Evolutionary conservation across 73 alveolate species (phyloP).

Genomic region (Uronychia setigera): DNA sequence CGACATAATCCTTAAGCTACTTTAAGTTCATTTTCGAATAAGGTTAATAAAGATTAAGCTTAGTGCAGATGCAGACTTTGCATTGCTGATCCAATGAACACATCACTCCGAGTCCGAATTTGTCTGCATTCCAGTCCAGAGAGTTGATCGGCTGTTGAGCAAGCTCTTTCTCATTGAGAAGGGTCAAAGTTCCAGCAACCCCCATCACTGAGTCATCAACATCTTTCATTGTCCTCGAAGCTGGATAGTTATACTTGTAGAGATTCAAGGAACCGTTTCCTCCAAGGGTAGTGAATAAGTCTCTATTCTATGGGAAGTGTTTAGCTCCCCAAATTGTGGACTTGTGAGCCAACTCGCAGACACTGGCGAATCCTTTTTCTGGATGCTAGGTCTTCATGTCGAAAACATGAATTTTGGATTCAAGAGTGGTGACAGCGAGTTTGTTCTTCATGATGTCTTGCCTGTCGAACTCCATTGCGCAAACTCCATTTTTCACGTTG

Average conservation of each 20-base stretch:
- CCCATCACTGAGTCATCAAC: slow-evolving; percentile 95
- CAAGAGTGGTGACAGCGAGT: slow-evolving; percentile 92
- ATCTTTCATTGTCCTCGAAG: slow-evolving; percentile 95
- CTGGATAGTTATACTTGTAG: slow-evolving; percentile 97
- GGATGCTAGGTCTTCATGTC: slow-evolving; percentile 98
- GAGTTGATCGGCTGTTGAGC: slow-evolving; percentile 97
- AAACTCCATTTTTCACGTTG: slow-evolving; percentile 96
- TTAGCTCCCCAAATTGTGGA: slow-evolving; percentile 98
- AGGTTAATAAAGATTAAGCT: slow-evolving; percentile 87
- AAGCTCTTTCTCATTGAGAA: slow-evolving; percentile 93
- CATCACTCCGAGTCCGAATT: slow-evolving; percentile 96
- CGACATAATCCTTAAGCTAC: background rate
- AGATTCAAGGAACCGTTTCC: slow-evolving; percentile 96
- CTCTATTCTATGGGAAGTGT: slow-evolving; percentile 98
- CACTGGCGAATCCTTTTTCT: slow-evolving; percentile 96
- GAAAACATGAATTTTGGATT: slow-evolving; percentile 93
- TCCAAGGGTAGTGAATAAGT: slow-evolving; percentile 92
- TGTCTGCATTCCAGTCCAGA: slow-evolving; percentile 98
- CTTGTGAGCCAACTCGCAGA: slow-evolving; percentile 96
- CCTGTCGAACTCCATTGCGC: slow-evolving; percentile 98
- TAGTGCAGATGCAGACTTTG: slow-evolving; percentile 89
- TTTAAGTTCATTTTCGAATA: background rate
- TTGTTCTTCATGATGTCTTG: slow-evolving; percentile 97
- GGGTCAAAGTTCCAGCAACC: slow-evolving; percentile 95
- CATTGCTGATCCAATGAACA: slow-evolving; percentile 96